Conservation (phyloP, 2,329 filamentous ascomycete species). For the Chaetomium sp. region DNA sequence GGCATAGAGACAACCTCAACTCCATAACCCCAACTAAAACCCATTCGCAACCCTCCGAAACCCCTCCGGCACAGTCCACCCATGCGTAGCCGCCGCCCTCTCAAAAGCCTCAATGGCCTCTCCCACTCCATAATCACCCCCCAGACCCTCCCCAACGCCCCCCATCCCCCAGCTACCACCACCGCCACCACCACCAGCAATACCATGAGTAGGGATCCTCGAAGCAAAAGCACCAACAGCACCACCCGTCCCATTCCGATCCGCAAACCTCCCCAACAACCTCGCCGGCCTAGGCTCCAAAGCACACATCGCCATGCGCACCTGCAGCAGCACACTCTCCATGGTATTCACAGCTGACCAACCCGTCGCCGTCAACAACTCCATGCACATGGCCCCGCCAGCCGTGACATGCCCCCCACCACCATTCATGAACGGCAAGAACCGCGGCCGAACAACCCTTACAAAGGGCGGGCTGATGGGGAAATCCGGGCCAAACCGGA, state of each 20-base stretch:
- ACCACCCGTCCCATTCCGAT: background rate
- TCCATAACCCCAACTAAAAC: background rate
- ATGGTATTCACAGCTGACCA: slow-evolving; percentile 70
- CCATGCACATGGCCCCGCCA: slow-evolving; percentile 79
- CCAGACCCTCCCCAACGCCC: background rate
- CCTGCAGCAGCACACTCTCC: slow-evolving; percentile 73
- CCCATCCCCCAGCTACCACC: background rate
- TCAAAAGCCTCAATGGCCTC: slow-evolving; percentile 71
- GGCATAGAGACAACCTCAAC: background rate
- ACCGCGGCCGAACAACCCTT: slow-evolving; percentile 72
- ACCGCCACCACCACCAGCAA: background rate
- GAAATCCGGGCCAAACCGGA: slow-evolving; percentile 71
- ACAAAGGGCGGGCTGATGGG: slow-evolving; percentile 79
- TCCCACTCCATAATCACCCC: slow-evolving; percentile 53
- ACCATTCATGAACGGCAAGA: slow-evolving; percentile 62
- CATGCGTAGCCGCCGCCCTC: slow-evolving; percentile 61
- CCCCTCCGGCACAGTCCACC: slow-evolving; percentile 64
- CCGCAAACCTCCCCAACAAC: slow-evolving; percentile 33
- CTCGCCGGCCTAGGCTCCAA: slow-evolving; percentile 65
- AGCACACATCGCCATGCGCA: slow-evolving; percentile 68
- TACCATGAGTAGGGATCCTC: too few species aligned
- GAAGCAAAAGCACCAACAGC: too few species aligned
- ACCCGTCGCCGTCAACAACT: slow-evolving; percentile 74
- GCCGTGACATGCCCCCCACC: slow-evolving; percentile 82
- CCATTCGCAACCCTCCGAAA: slow-evolving; percentile 42